Evolutionary conservation across 1,284 basidiomycete species (phyloP), one percentile per base, ranked within the genome.

Genomic region (Moniliella sp.): DNA sequence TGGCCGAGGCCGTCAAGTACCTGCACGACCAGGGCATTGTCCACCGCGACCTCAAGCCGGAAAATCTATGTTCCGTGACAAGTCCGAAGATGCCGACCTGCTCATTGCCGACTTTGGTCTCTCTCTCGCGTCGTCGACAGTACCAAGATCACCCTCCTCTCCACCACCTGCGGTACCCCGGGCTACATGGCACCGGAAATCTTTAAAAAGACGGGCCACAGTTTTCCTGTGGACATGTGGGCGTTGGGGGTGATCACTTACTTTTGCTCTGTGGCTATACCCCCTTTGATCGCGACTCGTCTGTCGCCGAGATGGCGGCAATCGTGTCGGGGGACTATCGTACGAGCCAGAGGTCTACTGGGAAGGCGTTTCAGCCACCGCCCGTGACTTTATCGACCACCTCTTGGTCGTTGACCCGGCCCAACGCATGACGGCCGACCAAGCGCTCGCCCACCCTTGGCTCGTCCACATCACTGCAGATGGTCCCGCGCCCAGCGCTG

Each of bases 141-240:
- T 45, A 76, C 81, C 40, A 82, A 82, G 59, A 71, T 88, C 48
- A 77, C 73, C 32, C 66, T 78, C 43, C 66, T 94, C 37, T 93
- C 84, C 2, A 91, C 93, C 54, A 81, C 93, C 15, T 97, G 88
- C 50, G 88, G 88, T 5, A 83, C 80, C 1, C 78, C 78, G 5
- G 79, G 60, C 27, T 94, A 97, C 64, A 94, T 94, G 88, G 84
- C 88, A 0, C 86, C 86, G 0, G 88, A 93, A 62, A 93, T 97
- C 48, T 94, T 97, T 69, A 77, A 77, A 61, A 88, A 88, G 64
- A 47, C 48, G 4, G 88, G 88, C 0, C 86, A 97, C 52, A 75
- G 80, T 26, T 91, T 83, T 64, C 84, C 88, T 0, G 88, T 94
- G 15, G 88, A 93, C 57, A 69, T 94, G 42, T 93, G 57, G 50